Evolutionary conservation across 345 rosid genomes (phyloP), one percentile per base, ranked within the genome.

Genomic region (Orychophragmus violaceus): DNA sequence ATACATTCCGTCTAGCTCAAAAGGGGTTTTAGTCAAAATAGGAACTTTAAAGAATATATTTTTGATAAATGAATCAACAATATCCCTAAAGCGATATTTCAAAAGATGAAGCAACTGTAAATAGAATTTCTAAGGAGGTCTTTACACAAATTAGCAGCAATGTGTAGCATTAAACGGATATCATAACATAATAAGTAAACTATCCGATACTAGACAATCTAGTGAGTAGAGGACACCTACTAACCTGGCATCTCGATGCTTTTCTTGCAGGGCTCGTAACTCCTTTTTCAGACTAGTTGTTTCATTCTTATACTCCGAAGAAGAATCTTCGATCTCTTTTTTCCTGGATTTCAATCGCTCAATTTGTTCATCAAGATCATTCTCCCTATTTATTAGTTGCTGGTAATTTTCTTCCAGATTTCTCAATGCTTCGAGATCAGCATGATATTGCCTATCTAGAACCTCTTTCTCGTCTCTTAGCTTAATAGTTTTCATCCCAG

Each of bases 401-500:
- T 86, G 99, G 63, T 85, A 80, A 77, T 90, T 94, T 88, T 88
- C 99, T 82, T 88, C 97, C 76, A 88, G 81, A 83, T 90, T 94
- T 79, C 87, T 88, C 64, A 77, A 81, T 49, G 87, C 95, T 84
- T 94, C 99, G 45, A 82, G 82, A 78, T 90, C 91, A 70, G 95
- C 83, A 79, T 85, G 90, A 14, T 87, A 97, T 54, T 94, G 96
- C 86, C 95, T 87, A 46, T 90, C 96, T 55, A 90, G 75, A 68
- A 90, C 95, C 85, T 94, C 99, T 64, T 94, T 87, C 75, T 94
- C 95, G 79, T 90, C 97, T 78, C 92, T 85, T 45, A 90, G 82
- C 83, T 83, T 85, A 3, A 85, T 79, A 77, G 97, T 94, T 85
- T 78, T 83, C 86, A 82, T 85, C 70, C 92, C 96, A 76, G 97